phyloP scores from a whole-genome alignment of 805 yeast species.

The Henningerozyma blattae region DNA sequence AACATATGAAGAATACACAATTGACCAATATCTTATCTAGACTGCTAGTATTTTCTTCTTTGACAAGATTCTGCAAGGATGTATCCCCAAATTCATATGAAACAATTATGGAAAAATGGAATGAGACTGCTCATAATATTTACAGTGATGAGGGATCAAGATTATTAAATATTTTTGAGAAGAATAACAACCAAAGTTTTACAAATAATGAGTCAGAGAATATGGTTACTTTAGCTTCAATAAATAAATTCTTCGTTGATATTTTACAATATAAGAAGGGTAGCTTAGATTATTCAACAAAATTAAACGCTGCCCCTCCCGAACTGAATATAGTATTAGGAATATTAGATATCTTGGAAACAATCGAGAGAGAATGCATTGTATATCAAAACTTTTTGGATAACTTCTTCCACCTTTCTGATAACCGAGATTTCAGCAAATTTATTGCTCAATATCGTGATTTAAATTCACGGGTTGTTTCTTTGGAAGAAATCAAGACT shows the following conservation, averaged over 20 bases:
- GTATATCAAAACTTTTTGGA: constrained; percentile 40
- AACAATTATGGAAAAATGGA: constrained; percentile 32
- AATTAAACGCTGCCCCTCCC: background rate
- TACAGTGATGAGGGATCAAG: background rate
- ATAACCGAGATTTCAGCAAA: constrained; percentile 31
- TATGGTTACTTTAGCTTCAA: background rate
- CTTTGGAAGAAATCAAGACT: constrained; percentile 25
- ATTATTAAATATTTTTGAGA: background rate
- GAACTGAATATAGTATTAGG: background rate
- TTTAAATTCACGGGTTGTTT: constrained; percentile 10
- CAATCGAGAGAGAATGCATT: constrained; percentile 18
- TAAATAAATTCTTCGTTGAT: background rate
- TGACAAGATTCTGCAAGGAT: constrained; percentile 47
- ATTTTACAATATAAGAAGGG: background rate
- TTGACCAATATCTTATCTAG: constrained; percentile 25
- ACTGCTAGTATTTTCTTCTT: constrained; percentile 34
- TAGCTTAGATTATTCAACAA: background rate
- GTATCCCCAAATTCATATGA: constrained; percentile 37
- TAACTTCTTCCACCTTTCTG: constrained; percentile 34
- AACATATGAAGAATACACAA: constrained; percentile 20
- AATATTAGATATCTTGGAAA: background rate
- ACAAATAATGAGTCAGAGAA: background rate
- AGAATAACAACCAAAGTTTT: background rate
- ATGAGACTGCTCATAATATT: constrained; percentile 15
- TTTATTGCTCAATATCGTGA: constrained; percentile 26